These are phyloP conservation scores for Fragilariopsis cylindrus DNA, from an alignment of 108 stramenopile species.

Conservation along the genomic window DNA sequence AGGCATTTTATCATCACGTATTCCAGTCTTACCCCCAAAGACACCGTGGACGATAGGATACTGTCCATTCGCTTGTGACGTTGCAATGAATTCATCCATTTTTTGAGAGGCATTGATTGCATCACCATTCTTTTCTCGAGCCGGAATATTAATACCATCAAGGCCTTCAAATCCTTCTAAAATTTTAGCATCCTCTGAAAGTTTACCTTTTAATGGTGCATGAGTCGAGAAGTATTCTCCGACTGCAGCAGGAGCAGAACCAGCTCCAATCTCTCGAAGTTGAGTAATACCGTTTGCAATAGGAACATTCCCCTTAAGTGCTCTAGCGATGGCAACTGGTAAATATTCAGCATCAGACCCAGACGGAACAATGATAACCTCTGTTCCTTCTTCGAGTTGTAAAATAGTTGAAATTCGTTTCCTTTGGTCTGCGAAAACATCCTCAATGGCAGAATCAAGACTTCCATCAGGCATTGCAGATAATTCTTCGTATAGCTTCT, in stretches of 20 bases:
- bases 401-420: conserved; percentile 40
- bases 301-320: conserved; percentile 40
- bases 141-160: conserved; percentile 42
- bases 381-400: conserved; percentile 53
- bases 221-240: conserved; percentile 70
- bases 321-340: conserved; percentile 63
- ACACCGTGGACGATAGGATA: conserved; percentile 72
- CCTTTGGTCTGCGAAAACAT: conserved; percentile 55
- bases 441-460: conserved; percentile 29
- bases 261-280: conserved; percentile 64
- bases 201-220: conserved; percentile 54
- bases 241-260: conserved; percentile 51
- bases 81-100: conserved; percentile 41
- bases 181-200: conserved; percentile 39
- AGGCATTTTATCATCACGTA: conserved; percentile 61
- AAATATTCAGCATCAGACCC: conserved; percentile 78
- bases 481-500: conserved; percentile 45
- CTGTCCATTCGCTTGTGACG: conserved; percentile 23
- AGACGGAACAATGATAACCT: conserved; percentile 59
- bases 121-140: conserved; percentile 48
- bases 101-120: conserved; percentile 52
- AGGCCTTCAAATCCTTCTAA: conserved; percentile 56
- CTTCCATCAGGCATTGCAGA: conserved; percentile 20
- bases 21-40: conserved; percentile 76
- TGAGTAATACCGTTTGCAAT: conserved; percentile 62